Evolutionary conservation across 768 basidiomycete species (phyloP).

Genomic region (Russula abietina): DNA sequence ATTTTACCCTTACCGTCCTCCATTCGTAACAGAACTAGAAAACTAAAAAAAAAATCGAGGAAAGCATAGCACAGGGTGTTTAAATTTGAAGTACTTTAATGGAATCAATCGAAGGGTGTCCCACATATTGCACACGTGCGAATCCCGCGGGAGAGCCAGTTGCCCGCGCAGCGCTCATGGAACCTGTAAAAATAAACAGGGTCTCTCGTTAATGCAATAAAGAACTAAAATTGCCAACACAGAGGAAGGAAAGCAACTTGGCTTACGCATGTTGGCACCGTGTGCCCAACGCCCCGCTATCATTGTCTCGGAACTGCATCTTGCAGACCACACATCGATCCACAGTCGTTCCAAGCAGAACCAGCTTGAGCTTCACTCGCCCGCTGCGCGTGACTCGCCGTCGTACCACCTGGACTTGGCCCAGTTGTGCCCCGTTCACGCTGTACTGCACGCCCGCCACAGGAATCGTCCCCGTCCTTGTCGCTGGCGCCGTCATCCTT

Average conservation of each 20-base stretch:
- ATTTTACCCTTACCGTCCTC: neutral
- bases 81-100: neutral
- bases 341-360: conserved; percentile 19
- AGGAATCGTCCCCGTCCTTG: neutral
- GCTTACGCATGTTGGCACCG: conserved; percentile 25
- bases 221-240: neutral
- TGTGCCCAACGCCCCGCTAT: conserved; percentile 16
- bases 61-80: too few relatives aligned
- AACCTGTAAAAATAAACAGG: conserved; percentile 8
- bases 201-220: neutral
- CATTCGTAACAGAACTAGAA: neutral
- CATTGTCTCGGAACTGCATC: conserved; percentile 22
- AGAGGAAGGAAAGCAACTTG: neutral
- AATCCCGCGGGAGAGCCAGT: conserved; percentile 19
- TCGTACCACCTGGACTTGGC: conserved; percentile 19
- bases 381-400: conserved; percentile 24
- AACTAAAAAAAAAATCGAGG: neutral
- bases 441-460: neutral
- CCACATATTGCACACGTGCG: conserved; percentile 17
- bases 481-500: neutral
- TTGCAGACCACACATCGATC: conserved; percentile 23
- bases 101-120: conserved; percentile 14
- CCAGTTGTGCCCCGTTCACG: conserved; percentile 18
- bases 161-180: conserved; percentile 22
- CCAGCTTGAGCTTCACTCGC: conserved; percentile 25